Conservation (phyloP, 306 rosid genomes). For the Dryas octopetala region DNA sequence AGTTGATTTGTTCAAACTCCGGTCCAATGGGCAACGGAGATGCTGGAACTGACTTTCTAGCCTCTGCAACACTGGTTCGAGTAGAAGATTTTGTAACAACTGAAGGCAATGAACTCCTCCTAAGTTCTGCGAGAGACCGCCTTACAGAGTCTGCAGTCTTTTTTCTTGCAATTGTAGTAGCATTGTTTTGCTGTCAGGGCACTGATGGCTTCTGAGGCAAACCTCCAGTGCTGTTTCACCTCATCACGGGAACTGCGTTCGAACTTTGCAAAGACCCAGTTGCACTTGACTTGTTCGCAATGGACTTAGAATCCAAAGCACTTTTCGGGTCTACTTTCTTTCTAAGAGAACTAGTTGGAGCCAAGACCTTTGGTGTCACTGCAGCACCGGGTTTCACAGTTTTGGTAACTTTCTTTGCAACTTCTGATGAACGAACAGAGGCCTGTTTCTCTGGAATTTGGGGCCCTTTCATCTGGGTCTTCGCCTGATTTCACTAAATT, state of each 20-base stretch:
- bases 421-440: constrained; percentile 31
- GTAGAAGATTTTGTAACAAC: constrained; percentile 40
- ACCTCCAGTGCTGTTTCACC: constrained; percentile 80
- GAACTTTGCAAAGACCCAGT: constrained; percentile 44
- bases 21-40: constrained; percentile 26
- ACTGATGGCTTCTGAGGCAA: constrained; percentile 54
- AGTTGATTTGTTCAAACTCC: constrained; percentile 39
- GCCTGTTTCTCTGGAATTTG: constrained; percentile 28
- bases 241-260: constrained; percentile 41
- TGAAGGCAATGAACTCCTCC: constrained; percentile 60
- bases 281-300: constrained; percentile 41
- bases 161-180: constrained; percentile 28
- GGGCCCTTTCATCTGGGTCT: constrained; percentile 36
- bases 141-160: constrained; percentile 44
- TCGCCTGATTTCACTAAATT: constrained; percentile 42
- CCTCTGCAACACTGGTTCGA: constrained; percentile 34
- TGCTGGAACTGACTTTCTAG: constrained; percentile 42
- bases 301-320: constrained; percentile 35
- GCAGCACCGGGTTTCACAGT: constrained; percentile 37
- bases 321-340: constrained; percentile 50
- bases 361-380: constrained; percentile 33
- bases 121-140: constrained; percentile 72
- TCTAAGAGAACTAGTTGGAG: constrained; percentile 31
- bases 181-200: constrained; percentile 31
- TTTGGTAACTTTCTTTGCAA: constrained; percentile 33